Evolutionary conservation across 805 yeast genomes (phyloP), one percentile per base, ranked within the genome.

Genomic region (Metschnikowia gelsemii): DNA sequence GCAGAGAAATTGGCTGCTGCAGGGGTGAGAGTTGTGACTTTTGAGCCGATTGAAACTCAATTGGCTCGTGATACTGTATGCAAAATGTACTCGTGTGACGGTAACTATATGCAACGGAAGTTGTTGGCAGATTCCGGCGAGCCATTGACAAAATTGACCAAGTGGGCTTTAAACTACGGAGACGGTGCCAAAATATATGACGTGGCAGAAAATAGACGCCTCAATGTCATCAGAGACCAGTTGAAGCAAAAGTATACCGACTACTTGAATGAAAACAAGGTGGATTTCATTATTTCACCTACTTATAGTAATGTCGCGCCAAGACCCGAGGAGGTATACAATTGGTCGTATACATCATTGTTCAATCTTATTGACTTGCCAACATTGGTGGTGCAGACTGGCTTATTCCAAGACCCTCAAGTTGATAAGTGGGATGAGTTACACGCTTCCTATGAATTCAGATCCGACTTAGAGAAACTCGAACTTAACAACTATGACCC

Each of bases 331-430:
- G 70, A 73, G 38, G 74, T 83, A 5, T 77, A 75, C 59, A 83
- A 83, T 62, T 86, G 93, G 90, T 84, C 90, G 3, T 86, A 86
- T 68, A 84, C 91, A 5, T 66, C 88, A 2, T 70, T 83, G 47
- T 86, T 80, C 77, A 85, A 85, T 63, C 57, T 84, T 43, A 61
- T 84, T 48, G 95, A 86, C 60, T 70, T 78, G 55, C 89, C 95
- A 30, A 77, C 81, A 28, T 76, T 82, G 46, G 70, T 73, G 1
- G 68, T 79, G 63, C 88, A 84, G 53, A 74, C 87, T 4, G 79
- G 85, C 8, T 62, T 80, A 49, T 66, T 59, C 49, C 84, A 73
- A 55, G 86, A 82, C 58, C 77, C 81, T 22, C 45, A 47, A 5
- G 46, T 73, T 28, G 89, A 82, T 57, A 51, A 61, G 28, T 73